phyloP scores from a whole-genome alignment of 805 yeast species.

The Ogataea chonburiensis region DNA sequence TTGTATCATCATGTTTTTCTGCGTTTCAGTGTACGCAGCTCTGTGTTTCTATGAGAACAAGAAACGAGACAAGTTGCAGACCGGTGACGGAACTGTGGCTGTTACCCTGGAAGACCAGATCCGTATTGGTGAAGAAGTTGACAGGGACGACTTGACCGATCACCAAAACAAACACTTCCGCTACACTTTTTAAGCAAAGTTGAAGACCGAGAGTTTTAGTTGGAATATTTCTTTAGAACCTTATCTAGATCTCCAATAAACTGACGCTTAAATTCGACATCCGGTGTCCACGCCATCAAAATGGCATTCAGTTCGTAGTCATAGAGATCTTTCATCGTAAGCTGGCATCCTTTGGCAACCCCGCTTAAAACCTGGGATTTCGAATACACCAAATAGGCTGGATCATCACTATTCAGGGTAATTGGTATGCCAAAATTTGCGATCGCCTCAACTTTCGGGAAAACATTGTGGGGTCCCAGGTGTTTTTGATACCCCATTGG shows the following conservation, averaged over 20 bases:
- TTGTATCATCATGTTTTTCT: slow-evolving; percentile 23
- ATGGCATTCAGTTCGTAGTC: slow-evolving; percentile 22
- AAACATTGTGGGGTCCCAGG: slow-evolving; percentile 34
- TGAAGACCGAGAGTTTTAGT: too few species aligned
- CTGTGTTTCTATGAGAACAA: slow-evolving; percentile 43
- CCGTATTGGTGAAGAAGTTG: slow-evolving; percentile 21
- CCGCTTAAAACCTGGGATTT: slow-evolving; percentile 38
- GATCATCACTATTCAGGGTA: slow-evolving; percentile 40
- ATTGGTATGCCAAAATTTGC: slow-evolving; percentile 39
- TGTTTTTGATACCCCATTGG: slow-evolving; percentile 38
- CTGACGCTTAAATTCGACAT: slow-evolving; percentile 18
- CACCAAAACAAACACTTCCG: slow-evolving; percentile 56
- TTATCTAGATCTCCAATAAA: slow-evolving; percentile 18
- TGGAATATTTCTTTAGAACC: slow-evolving; percentile 8
- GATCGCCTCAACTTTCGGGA: slow-evolving; percentile 42
- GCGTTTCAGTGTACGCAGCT: slow-evolving; percentile 19
- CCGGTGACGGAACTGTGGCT: background rate
- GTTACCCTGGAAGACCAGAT: slow-evolving; percentile 15
- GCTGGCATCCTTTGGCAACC: slow-evolving; percentile 14
- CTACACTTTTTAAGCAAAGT: slow-evolving; percentile 33
- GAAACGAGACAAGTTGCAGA: slow-evolving; percentile 11
- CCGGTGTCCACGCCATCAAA: slow-evolving; percentile 25
- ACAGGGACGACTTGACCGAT: slow-evolving; percentile 51
- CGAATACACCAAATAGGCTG: slow-evolving; percentile 44
- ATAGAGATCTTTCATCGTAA: slow-evolving; percentile 17